Evolutionary conservation across 2,329 filamentous ascomycete genomes (phyloP).

Genomic region (Talaromyces sp.): DNA sequence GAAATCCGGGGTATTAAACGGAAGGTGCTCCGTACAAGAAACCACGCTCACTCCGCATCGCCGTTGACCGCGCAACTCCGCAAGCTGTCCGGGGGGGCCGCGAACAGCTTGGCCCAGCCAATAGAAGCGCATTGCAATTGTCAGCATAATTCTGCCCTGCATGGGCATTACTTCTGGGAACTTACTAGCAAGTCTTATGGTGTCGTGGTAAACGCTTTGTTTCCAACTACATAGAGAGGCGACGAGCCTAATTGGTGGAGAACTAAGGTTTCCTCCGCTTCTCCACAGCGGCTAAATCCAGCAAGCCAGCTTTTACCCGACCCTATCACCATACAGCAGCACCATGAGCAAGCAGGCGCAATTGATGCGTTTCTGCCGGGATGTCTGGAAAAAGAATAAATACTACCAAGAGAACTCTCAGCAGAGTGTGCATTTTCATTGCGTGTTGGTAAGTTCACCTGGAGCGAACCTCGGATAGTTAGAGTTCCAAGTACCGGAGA

Average conservation of each 20-base stretch:
- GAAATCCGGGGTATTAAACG: neutral
- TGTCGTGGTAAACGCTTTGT: neutral
- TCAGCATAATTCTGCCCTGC: neutral
- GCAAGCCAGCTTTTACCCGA: neutral
- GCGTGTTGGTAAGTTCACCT: neutral
- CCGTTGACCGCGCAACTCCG: neutral
- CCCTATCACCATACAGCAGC: neutral
- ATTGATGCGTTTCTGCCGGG: neutral
- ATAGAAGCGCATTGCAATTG: neutral
- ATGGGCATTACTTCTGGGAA: too few relatives aligned
- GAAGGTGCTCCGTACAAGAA: neutral
- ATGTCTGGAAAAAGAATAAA: neutral
- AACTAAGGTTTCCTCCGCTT: neutral
- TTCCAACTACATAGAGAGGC: neutral
- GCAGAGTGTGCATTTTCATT: neutral
- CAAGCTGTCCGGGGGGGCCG: neutral
- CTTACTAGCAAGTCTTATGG: neutral
- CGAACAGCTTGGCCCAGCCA: neutral
- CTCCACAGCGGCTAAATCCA: conserved; percentile 6
- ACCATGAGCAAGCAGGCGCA: neutral
- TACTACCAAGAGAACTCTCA: neutral
- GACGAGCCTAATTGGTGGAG: neutral
- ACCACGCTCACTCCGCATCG: neutral
- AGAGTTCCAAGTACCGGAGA: neutral
- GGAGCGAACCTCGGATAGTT: too few relatives aligned